Conservation (phyloP, 1,139 yeast species). For the Kodamaea ohmeri region DNA sequence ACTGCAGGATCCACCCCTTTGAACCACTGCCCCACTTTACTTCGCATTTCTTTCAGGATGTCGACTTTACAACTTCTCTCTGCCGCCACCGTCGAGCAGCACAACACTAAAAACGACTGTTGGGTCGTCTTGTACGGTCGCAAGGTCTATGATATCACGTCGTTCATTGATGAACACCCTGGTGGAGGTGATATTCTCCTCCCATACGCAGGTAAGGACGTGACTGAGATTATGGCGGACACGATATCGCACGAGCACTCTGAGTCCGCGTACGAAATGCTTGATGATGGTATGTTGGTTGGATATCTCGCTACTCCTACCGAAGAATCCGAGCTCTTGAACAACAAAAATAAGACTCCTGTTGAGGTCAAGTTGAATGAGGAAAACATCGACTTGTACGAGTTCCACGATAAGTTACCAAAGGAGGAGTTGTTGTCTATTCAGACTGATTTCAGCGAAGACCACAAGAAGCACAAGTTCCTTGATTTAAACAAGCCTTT, state of each 20-base stretch:
- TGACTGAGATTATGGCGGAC: conserved; percentile 78
- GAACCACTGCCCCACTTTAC: too few species aligned
- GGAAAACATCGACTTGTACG: conserved; percentile 27
- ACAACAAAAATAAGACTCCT: conserved; percentile 40
- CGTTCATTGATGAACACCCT: conserved; percentile 80
- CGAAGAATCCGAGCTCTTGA: conserved; percentile 43
- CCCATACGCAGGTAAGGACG: conserved; percentile 81
- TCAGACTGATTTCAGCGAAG: conserved; percentile 73
- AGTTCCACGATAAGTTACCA: conserved; percentile 64
- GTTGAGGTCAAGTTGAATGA: conserved; percentile 41
- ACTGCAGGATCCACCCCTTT: too few species aligned
- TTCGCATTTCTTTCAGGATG: conserved; percentile 6
- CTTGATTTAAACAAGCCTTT: conserved; percentile 82
- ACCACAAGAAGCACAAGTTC: conserved; percentile 75
- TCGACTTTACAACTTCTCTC: conserved; percentile 36
- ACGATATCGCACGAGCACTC: conserved; percentile 69
- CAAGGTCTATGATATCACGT: conserved; percentile 79
- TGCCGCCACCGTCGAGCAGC: conserved; percentile 44
- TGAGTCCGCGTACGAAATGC: conserved; percentile 82
- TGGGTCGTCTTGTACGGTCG: conserved; percentile 77
- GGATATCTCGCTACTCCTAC: conserved; percentile 47
- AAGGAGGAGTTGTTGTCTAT: conserved; percentile 68
- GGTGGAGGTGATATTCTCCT: conserved; percentile 76
- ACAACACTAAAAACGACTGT: conserved; percentile 53
- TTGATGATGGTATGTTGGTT: conserved; percentile 65